Evolutionary conservation across 257 asterid species (phyloP).

Genomic region (Galeopsis tetrahit): DNA sequence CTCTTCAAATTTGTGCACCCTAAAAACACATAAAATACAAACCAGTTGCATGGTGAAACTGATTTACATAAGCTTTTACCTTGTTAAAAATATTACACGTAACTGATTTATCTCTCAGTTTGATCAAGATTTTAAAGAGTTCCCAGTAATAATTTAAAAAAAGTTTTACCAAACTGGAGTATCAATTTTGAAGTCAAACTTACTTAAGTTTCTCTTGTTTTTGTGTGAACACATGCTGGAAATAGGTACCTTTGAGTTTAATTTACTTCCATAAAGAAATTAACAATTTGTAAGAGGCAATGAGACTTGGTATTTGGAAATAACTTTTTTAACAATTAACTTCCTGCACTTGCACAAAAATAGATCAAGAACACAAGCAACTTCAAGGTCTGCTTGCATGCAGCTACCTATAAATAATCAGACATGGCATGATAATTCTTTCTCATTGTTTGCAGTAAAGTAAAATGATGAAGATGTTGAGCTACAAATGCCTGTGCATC

Average conservation of each 20-base stretch:
- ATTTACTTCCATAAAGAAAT: background rate
- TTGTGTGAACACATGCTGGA: slow-evolving; percentile 28
- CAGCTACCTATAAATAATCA: slow-evolving; percentile 10
- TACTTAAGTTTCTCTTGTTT: background rate
- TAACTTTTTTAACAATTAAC: background rate
- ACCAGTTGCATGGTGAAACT: too few relatives aligned
- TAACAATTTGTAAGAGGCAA: background rate
- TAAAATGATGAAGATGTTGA: slow-evolving; percentile 21
- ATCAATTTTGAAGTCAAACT: background rate
- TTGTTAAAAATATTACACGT: background rate
- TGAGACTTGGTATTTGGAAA: background rate
- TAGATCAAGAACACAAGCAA: background rate
- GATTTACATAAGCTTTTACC: too few relatives aligned
- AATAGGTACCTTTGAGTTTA: background rate
- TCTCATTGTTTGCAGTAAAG: background rate
- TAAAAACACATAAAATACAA: background rate
- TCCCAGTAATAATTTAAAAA: background rate
- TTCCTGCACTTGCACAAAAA: slow-evolving; percentile 3
- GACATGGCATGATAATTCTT: background rate
- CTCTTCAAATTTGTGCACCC: background rate
- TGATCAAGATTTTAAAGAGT: background rate
- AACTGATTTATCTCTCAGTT: background rate
- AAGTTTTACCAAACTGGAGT: slow-evolving; percentile 30
- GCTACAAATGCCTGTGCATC: slow-evolving; percentile 27
- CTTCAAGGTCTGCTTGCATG: background rate